Evolutionary conservation across 306 rosid species (phyloP).

Genomic region (Glycyrrhiza uralensis): DNA sequence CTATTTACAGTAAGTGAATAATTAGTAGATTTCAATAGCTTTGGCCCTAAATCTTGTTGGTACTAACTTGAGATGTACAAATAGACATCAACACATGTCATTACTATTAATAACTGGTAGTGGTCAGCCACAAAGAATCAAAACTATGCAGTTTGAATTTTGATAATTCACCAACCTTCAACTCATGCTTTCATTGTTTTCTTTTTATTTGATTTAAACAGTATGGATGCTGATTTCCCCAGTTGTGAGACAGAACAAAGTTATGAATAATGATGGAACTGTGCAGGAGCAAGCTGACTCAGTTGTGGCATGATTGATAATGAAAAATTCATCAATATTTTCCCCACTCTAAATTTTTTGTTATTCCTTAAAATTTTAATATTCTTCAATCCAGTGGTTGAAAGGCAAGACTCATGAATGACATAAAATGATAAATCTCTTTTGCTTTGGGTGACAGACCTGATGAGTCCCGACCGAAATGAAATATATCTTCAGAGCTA

Average conservation of each 20-base stretch:
- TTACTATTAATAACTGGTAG: background rate
- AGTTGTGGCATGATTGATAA: constrained; percentile 33
- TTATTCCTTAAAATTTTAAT: background rate
- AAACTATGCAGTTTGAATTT: background rate
- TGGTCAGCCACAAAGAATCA: background rate
- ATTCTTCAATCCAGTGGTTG: background rate
- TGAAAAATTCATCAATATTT: background rate
- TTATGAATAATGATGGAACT: constrained; percentile 36
- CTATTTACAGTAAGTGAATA: constrained; percentile 58
- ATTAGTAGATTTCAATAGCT: background rate
- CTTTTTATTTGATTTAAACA: constrained; percentile 27
- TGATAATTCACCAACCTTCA: background rate
- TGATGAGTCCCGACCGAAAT: no score
- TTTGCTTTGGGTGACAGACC: no score
- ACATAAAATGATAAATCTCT: no score
- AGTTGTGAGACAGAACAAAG: constrained; percentile 41
- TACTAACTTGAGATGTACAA: no score
- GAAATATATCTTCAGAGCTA: no score
- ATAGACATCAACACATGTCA: no score
- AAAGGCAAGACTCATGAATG: background rate
- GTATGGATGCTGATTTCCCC: constrained; percentile 84
- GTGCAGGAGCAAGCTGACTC: constrained; percentile 36
- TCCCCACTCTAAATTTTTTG: background rate
- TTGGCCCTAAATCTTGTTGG: background rate
- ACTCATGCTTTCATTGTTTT: background rate